phyloP scores from a whole-genome alignment of 306 rosid genomes.

The Lathyrus sativus region DNA sequence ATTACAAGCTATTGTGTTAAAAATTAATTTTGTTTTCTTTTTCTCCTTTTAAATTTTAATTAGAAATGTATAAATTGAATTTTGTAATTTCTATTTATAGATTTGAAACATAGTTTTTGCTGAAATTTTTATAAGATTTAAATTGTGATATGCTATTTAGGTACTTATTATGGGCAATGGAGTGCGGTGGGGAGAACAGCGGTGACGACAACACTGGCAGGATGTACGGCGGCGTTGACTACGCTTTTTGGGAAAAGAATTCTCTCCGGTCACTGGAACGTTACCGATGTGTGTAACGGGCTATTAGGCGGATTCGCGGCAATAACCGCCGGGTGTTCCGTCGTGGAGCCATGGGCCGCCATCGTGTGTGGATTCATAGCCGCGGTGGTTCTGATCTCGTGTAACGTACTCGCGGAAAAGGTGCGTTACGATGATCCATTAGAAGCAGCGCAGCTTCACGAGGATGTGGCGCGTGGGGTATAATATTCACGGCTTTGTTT shows the following conservation, averaged over 20 bases:
- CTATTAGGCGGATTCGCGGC: slow-evolving; percentile 91
- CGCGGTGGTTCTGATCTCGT: slow-evolving; percentile 54
- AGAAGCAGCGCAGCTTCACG: slow-evolving; percentile 93
- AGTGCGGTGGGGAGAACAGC: slow-evolving; percentile 89
- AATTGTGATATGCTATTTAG: not conserved
- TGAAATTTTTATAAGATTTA: no score
- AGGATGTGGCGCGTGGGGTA: slow-evolving; percentile 97
- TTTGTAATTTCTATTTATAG: no score
- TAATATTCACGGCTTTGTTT: slow-evolving; percentile 78
- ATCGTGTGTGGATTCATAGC: slow-evolving; percentile 82
- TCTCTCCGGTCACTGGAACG: slow-evolving; percentile 93
- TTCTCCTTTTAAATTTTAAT: not conserved
- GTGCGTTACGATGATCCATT: slow-evolving; percentile 66
- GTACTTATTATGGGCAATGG: slow-evolving; percentile 76
- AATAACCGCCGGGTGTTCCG: slow-evolving; percentile 81
- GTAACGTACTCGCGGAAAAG: slow-evolving; percentile 72
- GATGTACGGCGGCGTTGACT: slow-evolving; percentile 80
- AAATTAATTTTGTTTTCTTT: not conserved
- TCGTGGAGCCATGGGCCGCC: slow-evolving; percentile 95
- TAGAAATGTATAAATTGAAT: no score
- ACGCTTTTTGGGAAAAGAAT: slow-evolving; percentile 79
- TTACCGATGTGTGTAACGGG: slow-evolving; percentile 85
- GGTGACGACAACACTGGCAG: slow-evolving; percentile 81
- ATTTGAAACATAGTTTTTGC: no score
- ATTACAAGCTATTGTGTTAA: no score